Percentiles rank a stretch among this genome's conserved stretches.
These are phyloP conservation scores for Daldinia eschscholtzii DNA, from an alignment of 2,329 filamentous ascomycete species.

Conservation along the genomic window DNA sequence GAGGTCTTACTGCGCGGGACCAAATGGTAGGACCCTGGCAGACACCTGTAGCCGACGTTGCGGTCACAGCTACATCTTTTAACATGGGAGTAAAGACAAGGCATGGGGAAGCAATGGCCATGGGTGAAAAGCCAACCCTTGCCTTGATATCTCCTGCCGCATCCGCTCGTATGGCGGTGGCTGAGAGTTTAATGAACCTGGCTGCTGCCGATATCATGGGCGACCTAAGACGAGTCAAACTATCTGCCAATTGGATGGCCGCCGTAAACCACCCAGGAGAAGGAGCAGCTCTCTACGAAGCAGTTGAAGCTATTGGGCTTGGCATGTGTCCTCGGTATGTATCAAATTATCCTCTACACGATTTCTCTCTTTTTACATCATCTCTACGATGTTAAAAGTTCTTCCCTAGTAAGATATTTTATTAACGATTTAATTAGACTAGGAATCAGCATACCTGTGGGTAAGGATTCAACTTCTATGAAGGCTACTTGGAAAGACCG, in stretches of 20 bases:
- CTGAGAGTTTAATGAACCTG: constrained; percentile 92
- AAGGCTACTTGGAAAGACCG: constrained; percentile 93
- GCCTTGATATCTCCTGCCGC: constrained; percentile 91
- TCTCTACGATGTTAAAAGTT: neutral
- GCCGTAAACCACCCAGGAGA: constrained; percentile 92
- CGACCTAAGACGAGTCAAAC: constrained; percentile 80
- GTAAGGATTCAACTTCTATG: constrained; percentile 99
- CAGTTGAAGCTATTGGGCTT: constrained; percentile 91
- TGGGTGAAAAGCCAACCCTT: constrained; percentile 62
- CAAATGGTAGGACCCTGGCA: constrained; percentile 99
- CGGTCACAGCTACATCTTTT: constrained; percentile 88
- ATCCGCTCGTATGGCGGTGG: constrained; percentile 96
- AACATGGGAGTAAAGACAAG: constrained; percentile 72
- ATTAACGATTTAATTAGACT: constrained; percentile 57
- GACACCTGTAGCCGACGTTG: constrained; percentile 91
- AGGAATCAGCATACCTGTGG: constrained; percentile 91
- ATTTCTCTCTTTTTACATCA: neutral
- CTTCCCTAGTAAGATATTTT: neutral
- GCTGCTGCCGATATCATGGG: constrained; percentile 76
- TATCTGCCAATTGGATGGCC: constrained; percentile 99
- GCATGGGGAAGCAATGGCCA: constrained; percentile 93
- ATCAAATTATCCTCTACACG: neutral
- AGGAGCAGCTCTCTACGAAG: constrained; percentile 93
- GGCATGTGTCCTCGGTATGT: constrained; percentile 80
- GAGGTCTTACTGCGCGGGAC: constrained; percentile 87